Conservation (phyloP, 768 basidiomycete genomes). For the Bullera alba region DNA sequence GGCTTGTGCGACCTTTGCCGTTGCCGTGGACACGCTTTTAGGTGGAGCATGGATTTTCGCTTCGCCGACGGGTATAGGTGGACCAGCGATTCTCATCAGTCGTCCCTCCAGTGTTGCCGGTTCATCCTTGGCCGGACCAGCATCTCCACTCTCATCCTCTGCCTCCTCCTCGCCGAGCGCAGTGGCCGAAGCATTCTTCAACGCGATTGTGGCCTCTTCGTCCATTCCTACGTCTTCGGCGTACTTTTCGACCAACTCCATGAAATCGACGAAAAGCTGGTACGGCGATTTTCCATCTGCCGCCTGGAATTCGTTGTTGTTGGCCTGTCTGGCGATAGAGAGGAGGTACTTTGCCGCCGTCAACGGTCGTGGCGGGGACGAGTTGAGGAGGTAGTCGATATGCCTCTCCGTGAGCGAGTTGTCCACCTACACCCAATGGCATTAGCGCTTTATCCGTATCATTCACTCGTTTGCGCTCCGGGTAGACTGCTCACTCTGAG, state of each 20-base stretch:
- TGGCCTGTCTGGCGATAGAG: slow-evolving; percentile 72
- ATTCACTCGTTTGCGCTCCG: not conserved
- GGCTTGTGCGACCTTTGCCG: no score
- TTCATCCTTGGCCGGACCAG: slow-evolving; percentile 18
- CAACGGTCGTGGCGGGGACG: slow-evolving; percentile 67
- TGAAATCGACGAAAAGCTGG: slow-evolving; percentile 83
- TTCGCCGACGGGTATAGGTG: slow-evolving; percentile 38
- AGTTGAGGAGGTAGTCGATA: slow-evolving; percentile 53
- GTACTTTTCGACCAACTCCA: slow-evolving; percentile 81
- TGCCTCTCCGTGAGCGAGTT: slow-evolving; percentile 47
- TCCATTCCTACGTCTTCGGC: slow-evolving; percentile 89
- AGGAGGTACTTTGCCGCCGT: slow-evolving; percentile 90
- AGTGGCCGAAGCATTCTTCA: slow-evolving; percentile 49
- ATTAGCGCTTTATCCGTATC: not conserved
- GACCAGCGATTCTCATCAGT: slow-evolving; percentile 66
- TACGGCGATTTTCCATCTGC: slow-evolving; percentile 93
- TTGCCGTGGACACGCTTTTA: no score
- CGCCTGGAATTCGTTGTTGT: slow-evolving; percentile 72
- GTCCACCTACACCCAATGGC: slow-evolving; percentile 39
- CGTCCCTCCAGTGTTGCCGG: slow-evolving; percentile 55
- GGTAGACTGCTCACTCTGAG: slow-evolving; percentile 60
- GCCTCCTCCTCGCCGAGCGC: slow-evolving; percentile 47
- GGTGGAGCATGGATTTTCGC: slow-evolving; percentile 7
- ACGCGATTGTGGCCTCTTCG: slow-evolving; percentile 62
- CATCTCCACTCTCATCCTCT: slow-evolving; percentile 45